Base-by-base conservation (phyloP, 208 protist species). In the Angomonas ambiguus region DNA sequence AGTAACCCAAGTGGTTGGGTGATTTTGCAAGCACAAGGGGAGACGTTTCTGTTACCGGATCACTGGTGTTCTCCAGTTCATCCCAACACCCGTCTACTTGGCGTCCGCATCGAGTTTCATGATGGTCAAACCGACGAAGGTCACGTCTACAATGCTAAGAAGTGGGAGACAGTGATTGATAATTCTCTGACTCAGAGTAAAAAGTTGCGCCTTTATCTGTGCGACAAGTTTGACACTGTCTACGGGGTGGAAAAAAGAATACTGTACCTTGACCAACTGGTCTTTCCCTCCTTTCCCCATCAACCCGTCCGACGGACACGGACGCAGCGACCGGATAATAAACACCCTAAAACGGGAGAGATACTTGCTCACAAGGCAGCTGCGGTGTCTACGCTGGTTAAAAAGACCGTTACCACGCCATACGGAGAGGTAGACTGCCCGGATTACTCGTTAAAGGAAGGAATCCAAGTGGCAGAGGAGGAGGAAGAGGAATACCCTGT, bases 171-270 rank as follows among this genome's bases (percentile, higher is more conserved):
- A 10, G 62, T 79, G 4, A 77, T 91, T 56, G 85, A 91, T 53
- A 32, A 42, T 1, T 69, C 62, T 6, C 58, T 88, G 30, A 53
- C 58, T 18, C 51, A 63, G 48, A 91, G 85, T 69, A 62, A 59
- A 38, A 91, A 91, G 67, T 69, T 91, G 45, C 80, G 85, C 20
- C 69, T 88, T 56, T 85, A 88, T 67, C 49, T 91, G 2, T 82
- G 82, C 64, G 85, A 88, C 67, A 91, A 88, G 76, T 87, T 63
- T 53, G 84, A 85, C 63, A 83, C 65, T 34, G 65, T 74, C 31
- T 91, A 87, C 69, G 64, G 69, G 10, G 45, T 67, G 13, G 80
- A 87, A 58, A 55, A 62, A 8, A 77, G 80, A 2, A 78, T 80
- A 13, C 74, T 91, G 27, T 70, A 80, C 30, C 65, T 87, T 4